A percentile compares a stretch with the other conserved stretches of the same genome.
Evolutionary conservation across 2,329 filamentous ascomycete species (phyloP).

Genomic region (Colletotrichum viniferum): DNA sequence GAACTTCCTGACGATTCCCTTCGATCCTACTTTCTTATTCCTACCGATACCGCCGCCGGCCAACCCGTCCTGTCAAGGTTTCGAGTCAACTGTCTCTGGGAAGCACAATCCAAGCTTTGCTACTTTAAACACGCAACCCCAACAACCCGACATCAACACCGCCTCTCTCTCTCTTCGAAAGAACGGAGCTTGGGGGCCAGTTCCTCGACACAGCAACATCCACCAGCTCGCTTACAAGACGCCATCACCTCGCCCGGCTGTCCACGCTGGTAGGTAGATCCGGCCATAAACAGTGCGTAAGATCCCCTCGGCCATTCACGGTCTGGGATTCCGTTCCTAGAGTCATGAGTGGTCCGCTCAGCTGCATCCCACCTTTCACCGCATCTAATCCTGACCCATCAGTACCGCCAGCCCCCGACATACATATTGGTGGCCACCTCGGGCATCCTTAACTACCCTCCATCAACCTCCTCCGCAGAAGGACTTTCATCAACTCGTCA

Average conservation of each 20-base stretch:
- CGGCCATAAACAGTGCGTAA: conserved; percentile 6
- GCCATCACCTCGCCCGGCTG: neutral
- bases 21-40: conserved; percentile 9
- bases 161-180: neutral
- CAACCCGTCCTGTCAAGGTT: neutral
- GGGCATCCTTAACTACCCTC: neutral
- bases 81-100: neutral
- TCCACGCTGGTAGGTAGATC: neutral
- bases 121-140: neutral
- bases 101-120: neutral
- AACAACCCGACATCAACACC: neutral
- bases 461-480: neutral
- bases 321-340: neutral
- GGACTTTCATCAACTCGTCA: neutral
- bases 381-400: conserved; percentile 15
- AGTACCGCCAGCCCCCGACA: conserved; percentile 4
- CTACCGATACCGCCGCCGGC: neutral
- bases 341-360: conserved; percentile 14
- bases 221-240: neutral
- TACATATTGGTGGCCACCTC: neutral
- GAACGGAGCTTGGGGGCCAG: neutral
- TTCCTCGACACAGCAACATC: neutral
- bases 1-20: neutral
- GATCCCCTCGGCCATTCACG: conserved; percentile 7
- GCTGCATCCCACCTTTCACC: conserved; percentile 16